Percentiles rank a stretch among this genome's conserved stretches.
These are phyloP conservation scores for Passiflora organensis DNA, from an alignment of 345 rosid species.

Conservation along the genomic window DNA sequence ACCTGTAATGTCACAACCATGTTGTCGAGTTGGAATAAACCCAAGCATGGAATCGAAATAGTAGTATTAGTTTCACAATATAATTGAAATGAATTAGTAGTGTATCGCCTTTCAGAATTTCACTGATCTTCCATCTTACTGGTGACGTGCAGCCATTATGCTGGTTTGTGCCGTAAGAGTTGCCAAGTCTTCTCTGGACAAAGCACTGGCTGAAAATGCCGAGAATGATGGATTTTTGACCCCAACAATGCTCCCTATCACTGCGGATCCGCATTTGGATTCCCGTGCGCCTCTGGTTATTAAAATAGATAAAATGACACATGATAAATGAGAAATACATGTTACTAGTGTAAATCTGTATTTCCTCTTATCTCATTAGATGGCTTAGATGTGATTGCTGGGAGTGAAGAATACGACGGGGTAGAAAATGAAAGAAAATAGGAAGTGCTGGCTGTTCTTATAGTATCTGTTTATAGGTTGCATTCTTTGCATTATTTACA, in stretches of 20 bases:
- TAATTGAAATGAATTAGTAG: no score
- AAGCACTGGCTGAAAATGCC: slow-evolving; percentile 37
- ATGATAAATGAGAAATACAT: slow-evolving; percentile 6
- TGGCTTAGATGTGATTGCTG: not conserved
- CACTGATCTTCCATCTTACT: not conserved
- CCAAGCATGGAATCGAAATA: no score
- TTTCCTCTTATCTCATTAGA: not conserved
- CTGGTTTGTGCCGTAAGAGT: slow-evolving; percentile 36
- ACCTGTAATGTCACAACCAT: no score
- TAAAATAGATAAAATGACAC: slow-evolving; percentile 25
- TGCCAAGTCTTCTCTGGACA: slow-evolving; percentile 44
- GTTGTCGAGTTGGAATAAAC: no score
- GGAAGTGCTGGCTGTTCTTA: no score
- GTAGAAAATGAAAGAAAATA: no score
- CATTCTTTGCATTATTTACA: no score
- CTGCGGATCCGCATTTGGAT: slow-evolving; percentile 21
- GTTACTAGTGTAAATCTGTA: not conserved
- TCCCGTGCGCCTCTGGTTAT: slow-evolving; percentile 24
- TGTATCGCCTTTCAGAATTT: no score
- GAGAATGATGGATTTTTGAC: slow-evolving; percentile 11
- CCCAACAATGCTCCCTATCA: slow-evolving; percentile 14
- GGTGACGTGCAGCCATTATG: slow-evolving; percentile 29
- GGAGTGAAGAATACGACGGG: no score
- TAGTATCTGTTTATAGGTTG: no score
- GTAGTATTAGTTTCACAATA: no score